A percentile compares a stretch with the other conserved stretches of the same genome.
Conservation (phyloP, 106 monocot species). For the Apostasia shenzhenica region DNA sequence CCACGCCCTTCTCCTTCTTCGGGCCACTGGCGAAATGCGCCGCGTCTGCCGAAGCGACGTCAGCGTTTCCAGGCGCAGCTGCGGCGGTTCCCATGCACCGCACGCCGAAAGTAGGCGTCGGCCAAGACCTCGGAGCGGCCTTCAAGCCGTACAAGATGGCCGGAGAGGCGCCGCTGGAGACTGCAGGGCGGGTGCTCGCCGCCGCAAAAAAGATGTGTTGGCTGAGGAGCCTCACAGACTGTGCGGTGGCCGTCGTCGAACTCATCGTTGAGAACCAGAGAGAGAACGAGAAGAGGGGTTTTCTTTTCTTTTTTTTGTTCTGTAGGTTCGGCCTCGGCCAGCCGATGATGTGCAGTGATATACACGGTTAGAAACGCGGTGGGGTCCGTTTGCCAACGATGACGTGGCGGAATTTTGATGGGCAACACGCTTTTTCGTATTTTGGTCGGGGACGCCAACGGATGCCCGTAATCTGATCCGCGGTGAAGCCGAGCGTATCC, state of each 20-base stretch:
- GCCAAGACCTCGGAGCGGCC: not conserved
- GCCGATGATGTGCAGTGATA: not conserved
- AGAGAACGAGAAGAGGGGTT: not conserved
- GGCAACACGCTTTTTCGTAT: too few species aligned
- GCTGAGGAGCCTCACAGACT: constrained; percentile 9
- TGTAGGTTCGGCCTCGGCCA: not conserved
- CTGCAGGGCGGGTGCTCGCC: not conserved
- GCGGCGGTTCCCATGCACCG: not conserved
- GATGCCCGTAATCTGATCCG: too few species aligned
- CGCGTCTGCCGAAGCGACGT: not conserved
- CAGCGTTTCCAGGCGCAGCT: not conserved
- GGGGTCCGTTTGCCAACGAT: too few species aligned
- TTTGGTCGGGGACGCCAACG: too few species aligned
- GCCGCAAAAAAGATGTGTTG: constrained; percentile 8
- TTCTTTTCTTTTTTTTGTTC: not conserved
- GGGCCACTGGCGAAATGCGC: not conserved
- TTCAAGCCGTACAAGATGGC: not conserved
- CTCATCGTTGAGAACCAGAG: constrained; percentile 7
- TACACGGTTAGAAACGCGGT: not conserved
- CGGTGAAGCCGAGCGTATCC: too few species aligned
- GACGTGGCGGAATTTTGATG: too few species aligned
- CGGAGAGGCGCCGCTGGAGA: too few species aligned
- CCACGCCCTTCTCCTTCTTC: constrained; percentile 23
- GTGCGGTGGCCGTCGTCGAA: constrained; percentile 11
- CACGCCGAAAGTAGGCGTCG: not conserved